Evolutionary conservation across 257 asterid genomes (phyloP).

Genomic region (Solanum etuberosum): DNA sequence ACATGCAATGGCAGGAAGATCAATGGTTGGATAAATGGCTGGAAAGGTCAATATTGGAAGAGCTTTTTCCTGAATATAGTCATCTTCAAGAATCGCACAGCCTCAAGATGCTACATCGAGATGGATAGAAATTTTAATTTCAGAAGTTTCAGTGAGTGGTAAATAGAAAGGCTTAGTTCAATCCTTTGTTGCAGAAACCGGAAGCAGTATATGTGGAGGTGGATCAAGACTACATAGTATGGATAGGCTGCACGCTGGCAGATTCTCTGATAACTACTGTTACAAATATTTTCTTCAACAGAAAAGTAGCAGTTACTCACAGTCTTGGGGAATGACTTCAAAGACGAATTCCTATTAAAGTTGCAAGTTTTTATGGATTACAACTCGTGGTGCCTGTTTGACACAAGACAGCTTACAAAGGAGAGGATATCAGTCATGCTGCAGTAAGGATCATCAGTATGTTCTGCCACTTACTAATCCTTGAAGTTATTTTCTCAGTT

Average conservation of each 20-base stretch:
- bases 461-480: background rate
- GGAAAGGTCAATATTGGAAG: background rate
- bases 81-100: background rate
- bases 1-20: background rate
- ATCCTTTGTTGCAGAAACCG: background rate
- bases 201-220: background rate
- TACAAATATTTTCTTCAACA: background rate
- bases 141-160: background rate
- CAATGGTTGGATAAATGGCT: background rate
- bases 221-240: background rate
- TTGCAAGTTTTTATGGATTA: background rate
- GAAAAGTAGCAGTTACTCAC: background rate
- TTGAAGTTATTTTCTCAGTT: background rate
- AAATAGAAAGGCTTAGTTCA: background rate
- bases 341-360: background rate
- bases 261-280: background rate
- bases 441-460: background rate
- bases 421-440: background rate
- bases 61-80: background rate
- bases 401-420: background rate
- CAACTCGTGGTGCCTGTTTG: background rate
- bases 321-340: background rate
- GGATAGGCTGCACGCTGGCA: background rate
- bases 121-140: background rate
- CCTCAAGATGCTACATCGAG: background rate